Conservation (phyloP, 129 eudicot genomes). For the Cynara cardunculus region DNA sequence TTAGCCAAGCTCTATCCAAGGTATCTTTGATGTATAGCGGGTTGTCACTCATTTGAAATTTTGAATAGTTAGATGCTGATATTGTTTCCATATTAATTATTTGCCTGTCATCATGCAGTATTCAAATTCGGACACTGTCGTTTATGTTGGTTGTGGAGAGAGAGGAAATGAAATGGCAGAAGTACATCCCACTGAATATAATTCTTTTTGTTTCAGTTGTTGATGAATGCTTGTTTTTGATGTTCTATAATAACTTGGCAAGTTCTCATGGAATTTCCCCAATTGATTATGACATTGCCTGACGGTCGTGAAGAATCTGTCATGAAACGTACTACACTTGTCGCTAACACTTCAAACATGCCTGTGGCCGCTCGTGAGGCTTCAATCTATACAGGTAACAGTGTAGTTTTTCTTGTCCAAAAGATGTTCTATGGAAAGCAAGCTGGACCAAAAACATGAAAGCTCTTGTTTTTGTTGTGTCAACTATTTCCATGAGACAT, state of each 20-base stretch:
- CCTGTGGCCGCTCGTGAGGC: too few relatives aligned
- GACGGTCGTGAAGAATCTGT: slow-evolving; percentile 91
- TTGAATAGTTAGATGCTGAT: background rate
- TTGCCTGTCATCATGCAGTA: slow-evolving; percentile 59
- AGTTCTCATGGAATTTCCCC: slow-evolving; percentile 91
- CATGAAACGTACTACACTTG: slow-evolving; percentile 85
- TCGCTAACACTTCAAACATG: slow-evolving; percentile 87
- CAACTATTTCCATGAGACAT: too few relatives aligned
- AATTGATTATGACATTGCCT: slow-evolving; percentile 84
- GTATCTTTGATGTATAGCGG: slow-evolving; percentile 33
- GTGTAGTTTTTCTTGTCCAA: background rate
- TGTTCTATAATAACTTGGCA: slow-evolving; percentile 31
- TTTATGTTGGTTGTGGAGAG: too few relatives aligned
- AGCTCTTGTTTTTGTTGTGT: too few relatives aligned
- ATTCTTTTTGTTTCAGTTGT: background rate
- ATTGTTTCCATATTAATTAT: slow-evolving; percentile 3
- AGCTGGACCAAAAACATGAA: too few relatives aligned
- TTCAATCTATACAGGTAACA: slow-evolving; percentile 73
- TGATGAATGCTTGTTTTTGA: slow-evolving; percentile 1
- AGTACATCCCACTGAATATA: slow-evolving; percentile 36
- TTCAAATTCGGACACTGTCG: slow-evolving; percentile 98
- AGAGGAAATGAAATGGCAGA: slow-evolving; percentile 99
- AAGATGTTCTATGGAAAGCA: too few relatives aligned
- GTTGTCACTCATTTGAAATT: background rate
- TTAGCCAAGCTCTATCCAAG: too few relatives aligned